Conservation (phyloP, 805 yeast species). For the Candida vartiovaarae region DNA sequence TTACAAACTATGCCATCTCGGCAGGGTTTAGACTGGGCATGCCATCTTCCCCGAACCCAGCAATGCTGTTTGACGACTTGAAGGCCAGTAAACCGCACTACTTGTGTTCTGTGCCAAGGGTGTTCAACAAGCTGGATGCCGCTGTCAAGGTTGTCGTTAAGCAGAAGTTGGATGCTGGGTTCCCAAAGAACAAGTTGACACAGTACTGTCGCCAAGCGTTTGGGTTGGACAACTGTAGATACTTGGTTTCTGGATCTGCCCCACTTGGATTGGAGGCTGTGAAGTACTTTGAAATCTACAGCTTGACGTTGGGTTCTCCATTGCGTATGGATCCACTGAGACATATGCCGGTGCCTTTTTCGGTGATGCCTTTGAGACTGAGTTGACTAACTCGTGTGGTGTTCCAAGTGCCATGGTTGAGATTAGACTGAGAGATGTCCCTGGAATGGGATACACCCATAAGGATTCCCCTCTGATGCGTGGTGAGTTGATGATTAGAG, state of each 20-base stretch:
- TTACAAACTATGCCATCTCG: conserved; percentile 32
- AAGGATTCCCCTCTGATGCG: conserved; percentile 34
- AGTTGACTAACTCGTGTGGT: conserved; percentile 42
- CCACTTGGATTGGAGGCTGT: conserved; percentile 59
- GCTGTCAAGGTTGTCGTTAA: neutral
- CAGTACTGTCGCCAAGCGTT: conserved; percentile 34
- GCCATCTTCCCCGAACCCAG: conserved; percentile 41
- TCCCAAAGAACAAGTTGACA: neutral
- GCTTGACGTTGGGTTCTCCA: conserved; percentile 39
- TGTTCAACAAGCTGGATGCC: conserved; percentile 49
- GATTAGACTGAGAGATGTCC: conserved; percentile 51
- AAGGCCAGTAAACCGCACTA: conserved; percentile 42
- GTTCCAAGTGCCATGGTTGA: conserved; percentile 46
- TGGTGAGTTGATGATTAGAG: conserved; percentile 58
- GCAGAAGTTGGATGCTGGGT: conserved; percentile 2
- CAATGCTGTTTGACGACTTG: conserved; percentile 50
- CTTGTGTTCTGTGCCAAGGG: conserved; percentile 54
- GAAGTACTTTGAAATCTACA: conserved; percentile 48
- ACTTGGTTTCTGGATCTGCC: conserved; percentile 52
- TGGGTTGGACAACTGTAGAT: conserved; percentile 37
- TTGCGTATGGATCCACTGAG: conserved; percentile 69
- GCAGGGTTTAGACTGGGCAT: conserved; percentile 32
- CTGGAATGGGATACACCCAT: conserved; percentile 45
- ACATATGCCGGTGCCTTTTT: conserved; percentile 50
- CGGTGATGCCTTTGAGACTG: conserved; percentile 36